Conservation (phyloP, 768 basidiomycete species). For the Pisolithus orientalis region DNA sequence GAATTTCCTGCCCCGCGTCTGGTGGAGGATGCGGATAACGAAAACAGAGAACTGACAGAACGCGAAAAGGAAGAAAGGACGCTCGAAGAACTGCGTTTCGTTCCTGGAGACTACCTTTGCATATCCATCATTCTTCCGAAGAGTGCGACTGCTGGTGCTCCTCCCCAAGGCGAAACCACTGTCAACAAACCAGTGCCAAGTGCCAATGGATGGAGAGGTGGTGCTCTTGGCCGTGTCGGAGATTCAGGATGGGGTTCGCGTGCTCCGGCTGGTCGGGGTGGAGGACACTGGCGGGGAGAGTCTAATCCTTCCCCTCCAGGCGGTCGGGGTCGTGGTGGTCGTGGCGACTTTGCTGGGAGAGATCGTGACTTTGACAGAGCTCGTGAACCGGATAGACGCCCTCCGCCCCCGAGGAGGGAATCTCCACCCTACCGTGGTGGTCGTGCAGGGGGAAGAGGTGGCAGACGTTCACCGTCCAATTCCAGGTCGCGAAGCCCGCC, state of each 20-base stretch:
- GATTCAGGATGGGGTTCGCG: conserved; percentile 45
- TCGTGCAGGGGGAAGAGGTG: conserved; percentile 38
- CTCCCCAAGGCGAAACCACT: conserved; percentile 42
- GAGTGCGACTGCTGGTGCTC: conserved; percentile 34
- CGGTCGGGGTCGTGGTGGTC: conserved; percentile 39
- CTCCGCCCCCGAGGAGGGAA: conserved; percentile 36
- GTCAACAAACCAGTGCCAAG: conserved; percentile 28
- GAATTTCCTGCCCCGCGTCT: conserved; percentile 54
- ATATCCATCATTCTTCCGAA: conserved; percentile 74
- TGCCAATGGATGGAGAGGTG: conserved; percentile 27
- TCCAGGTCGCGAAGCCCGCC: conserved; percentile 40
- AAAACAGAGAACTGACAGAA: conserved; percentile 31
- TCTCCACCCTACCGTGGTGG: conserved; percentile 44
- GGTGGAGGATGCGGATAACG: conserved; percentile 40
- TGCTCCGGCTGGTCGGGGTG: conserved; percentile 41
- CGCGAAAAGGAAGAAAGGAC: conserved; percentile 61
- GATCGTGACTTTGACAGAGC: conserved; percentile 33
- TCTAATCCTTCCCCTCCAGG: conserved; percentile 44
- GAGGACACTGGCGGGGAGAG: conserved; percentile 73
- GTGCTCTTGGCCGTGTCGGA: conserved; percentile 30
- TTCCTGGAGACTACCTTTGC: conserved; percentile 75
- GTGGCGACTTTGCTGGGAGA: conserved; percentile 29
- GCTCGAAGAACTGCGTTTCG: conserved; percentile 71
- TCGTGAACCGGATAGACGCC: conserved; percentile 42
- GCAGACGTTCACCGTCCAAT: conserved; percentile 32